These are phyloP conservation scores for Aspergillus ochraceoroseus DNA, from an alignment of 2,329 filamentous ascomycete species.

Conservation along the genomic window DNA sequence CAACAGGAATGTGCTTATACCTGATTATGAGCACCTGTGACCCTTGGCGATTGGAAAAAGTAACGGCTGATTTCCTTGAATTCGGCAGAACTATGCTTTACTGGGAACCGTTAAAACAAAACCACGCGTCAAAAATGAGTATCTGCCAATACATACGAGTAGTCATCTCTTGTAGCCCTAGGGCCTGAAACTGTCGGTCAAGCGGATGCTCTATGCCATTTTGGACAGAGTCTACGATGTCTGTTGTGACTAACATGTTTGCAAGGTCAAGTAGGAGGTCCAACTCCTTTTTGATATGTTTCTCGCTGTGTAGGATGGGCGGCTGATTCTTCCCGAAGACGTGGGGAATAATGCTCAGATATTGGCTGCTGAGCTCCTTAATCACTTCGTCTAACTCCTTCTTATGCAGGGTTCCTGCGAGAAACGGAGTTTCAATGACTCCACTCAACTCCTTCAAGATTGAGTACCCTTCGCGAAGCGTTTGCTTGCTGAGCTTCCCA, in stretches of 20 bases:
- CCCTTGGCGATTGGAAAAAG: too few relatives aligned
- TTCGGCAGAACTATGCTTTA: neutral
- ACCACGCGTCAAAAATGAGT: too few relatives aligned
- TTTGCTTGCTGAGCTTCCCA: neutral
- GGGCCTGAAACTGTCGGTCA: neutral
- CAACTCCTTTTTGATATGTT: conserved; percentile 1
- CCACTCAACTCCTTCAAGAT: neutral
- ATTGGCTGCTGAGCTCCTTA: neutral
- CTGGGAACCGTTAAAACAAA: too few relatives aligned
- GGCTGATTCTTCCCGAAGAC: neutral
- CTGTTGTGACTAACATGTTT: neutral
- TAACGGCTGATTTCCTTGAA: neutral
- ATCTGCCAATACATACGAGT: neutral
- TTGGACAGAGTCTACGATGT: neutral
- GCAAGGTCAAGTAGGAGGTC: neutral
- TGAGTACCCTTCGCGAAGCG: neutral
- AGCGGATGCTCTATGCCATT: neutral
- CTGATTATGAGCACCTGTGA: too few relatives aligned
- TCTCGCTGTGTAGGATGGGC: neutral
- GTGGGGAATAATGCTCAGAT: conserved; percentile 2
- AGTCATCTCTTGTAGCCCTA: neutral
- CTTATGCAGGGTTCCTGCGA: neutral
- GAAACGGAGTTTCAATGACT: neutral
- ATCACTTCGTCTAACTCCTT: neutral
- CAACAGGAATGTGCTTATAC: too few relatives aligned